Evolutionary conservation across 2,329 filamentous ascomycete species (phyloP).

Genomic region (Aspergillus spinulosporus): DNA sequence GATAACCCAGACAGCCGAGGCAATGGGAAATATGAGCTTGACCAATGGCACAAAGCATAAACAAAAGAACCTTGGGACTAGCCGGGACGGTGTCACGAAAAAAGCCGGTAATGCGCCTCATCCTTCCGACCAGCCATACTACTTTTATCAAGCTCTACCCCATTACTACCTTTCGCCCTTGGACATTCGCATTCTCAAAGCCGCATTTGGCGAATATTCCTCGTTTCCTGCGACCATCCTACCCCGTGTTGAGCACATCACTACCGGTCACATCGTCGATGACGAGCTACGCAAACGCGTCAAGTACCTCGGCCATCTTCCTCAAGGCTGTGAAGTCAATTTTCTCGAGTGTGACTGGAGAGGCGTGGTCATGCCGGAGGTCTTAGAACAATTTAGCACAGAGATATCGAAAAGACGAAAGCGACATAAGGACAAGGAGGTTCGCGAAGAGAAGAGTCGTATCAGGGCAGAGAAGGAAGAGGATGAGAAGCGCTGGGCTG

Average conservation of each 20-base stretch:
- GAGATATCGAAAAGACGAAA: constrained; percentile 77
- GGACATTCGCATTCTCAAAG: constrained; percentile 88
- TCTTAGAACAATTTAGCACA: constrained; percentile 68
- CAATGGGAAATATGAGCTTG: constrained; percentile 27
- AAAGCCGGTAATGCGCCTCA: constrained; percentile 44
- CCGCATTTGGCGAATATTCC: constrained; percentile 80
- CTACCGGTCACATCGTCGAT: constrained; percentile 82
- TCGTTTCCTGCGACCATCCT: constrained; percentile 82
- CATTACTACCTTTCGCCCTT: constrained; percentile 89
- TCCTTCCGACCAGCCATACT: constrained; percentile 62
- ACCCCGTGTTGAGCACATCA: constrained; percentile 84
- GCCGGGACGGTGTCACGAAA: constrained; percentile 18
- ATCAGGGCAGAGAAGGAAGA: constrained; percentile 78
- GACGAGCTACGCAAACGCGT: constrained; percentile 78
- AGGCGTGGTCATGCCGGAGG: constrained; percentile 74
- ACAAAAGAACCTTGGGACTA: constrained; percentile 23
- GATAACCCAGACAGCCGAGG: constrained; percentile 26
- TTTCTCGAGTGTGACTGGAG: constrained; percentile 96
- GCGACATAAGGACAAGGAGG: constrained; percentile 77
- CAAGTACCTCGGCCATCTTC: constrained; percentile 84
- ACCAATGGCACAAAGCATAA: constrained; percentile 26
- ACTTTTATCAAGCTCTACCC: constrained; percentile 83
- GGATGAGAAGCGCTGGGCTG: constrained; percentile 66
- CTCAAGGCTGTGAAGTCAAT: constrained; percentile 84
- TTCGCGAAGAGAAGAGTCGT: constrained; percentile 81